A percentile compares a stretch with the other conserved stretches of the same genome.
These are phyloP conservation scores for Coprinopsis cinerea DNA, from an alignment of 768 basidiomycete species.

Conservation along the genomic window DNA sequence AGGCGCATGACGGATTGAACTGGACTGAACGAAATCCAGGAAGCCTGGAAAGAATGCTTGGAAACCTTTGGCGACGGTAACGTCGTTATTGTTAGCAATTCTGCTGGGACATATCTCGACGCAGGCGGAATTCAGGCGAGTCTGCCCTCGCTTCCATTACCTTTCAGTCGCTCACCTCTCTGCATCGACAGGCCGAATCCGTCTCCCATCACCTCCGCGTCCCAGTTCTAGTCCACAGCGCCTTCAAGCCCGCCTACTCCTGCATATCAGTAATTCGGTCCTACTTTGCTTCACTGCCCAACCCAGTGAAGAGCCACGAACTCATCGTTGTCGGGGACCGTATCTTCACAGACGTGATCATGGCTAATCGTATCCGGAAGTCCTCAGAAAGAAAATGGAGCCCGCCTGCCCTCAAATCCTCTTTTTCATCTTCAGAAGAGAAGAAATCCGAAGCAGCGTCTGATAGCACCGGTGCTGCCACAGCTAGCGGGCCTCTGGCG, in stretches of 20 bases:
- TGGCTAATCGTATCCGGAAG: slow-evolving; percentile 68
- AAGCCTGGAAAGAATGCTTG: slow-evolving; percentile 71
- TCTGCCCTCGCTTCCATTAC: slow-evolving; percentile 11
- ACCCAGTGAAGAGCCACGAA: slow-evolving; percentile 54
- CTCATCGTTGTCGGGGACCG: slow-evolving; percentile 88
- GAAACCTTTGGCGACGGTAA: slow-evolving; percentile 70
- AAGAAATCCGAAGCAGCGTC: background rate
- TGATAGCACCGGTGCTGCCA: background rate
- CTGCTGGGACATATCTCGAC: slow-evolving; percentile 78
- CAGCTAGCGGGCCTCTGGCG: slow-evolving; percentile 45
- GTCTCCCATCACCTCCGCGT: slow-evolving; percentile 71
- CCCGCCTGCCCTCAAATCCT: slow-evolving; percentile 9
- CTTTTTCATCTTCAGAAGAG: slow-evolving; percentile 14
- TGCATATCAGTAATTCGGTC: slow-evolving; percentile 65
- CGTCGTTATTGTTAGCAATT: slow-evolving; percentile 91
- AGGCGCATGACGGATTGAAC: slow-evolving; percentile 1
- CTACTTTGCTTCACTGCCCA: slow-evolving; percentile 64
- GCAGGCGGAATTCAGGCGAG: slow-evolving; percentile 75
- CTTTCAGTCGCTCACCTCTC: background rate
- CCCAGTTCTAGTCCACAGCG: slow-evolving; percentile 75
- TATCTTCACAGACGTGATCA: slow-evolving; percentile 84
- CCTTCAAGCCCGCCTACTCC: slow-evolving; percentile 74
- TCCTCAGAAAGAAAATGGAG: slow-evolving; percentile 6
- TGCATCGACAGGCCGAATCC: slow-evolving; percentile 65
- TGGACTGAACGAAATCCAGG: slow-evolving; percentile 30